Evolutionary conservation across 176 grass and related monocot genomes (phyloP), one percentile per base, ranked within the genome.

Genomic region (Triticum timopheevii): DNA sequence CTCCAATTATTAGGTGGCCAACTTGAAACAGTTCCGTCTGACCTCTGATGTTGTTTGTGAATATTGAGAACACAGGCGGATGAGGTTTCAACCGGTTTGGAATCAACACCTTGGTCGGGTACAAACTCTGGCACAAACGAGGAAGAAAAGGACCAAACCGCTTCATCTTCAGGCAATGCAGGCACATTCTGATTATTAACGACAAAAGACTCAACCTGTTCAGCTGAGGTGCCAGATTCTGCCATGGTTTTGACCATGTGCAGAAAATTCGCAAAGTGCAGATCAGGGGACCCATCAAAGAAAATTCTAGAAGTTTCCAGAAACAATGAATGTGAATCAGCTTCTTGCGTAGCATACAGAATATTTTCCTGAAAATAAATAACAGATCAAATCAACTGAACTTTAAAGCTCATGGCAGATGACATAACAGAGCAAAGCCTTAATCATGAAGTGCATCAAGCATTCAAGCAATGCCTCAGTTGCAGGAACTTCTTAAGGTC

Each of bases 241-340:
- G 82, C 88, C 92, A 94, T 98, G 35, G 90, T 91, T 85, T 87
- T 94, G 70, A 98, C 82, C 92, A 96, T 96, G 88, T 90, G 92
- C 79, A 98, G 82, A 87, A 98, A 96, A 82, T 96, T 98, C 30
- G 96, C 90, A 39, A 96, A 96, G 69, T 90, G 94, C 52, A 94
- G 84, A 79, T 98, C 86, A 88, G 93, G 56, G 20, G 93, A 96
- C 65, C 96, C 96, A 88, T 91, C 90, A 85, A 98, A 93, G 80
- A 98, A 96, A 71, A 98, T 69, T 81, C 96, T 91, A 70, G 96
- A 98, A 16, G 96, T 82, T 75, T 98, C 96, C 79, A 98, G 76
- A 87, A 94, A 94, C 39, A 98, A 61, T 28, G 88, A 82, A 81
- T 98, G 96, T 38, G 92, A 89, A 91, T 98, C 92, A 45, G 88